Evolutionary conservation across 257 asterid genomes (phyloP).

Genomic region (Gynochthodes officinalis): DNA sequence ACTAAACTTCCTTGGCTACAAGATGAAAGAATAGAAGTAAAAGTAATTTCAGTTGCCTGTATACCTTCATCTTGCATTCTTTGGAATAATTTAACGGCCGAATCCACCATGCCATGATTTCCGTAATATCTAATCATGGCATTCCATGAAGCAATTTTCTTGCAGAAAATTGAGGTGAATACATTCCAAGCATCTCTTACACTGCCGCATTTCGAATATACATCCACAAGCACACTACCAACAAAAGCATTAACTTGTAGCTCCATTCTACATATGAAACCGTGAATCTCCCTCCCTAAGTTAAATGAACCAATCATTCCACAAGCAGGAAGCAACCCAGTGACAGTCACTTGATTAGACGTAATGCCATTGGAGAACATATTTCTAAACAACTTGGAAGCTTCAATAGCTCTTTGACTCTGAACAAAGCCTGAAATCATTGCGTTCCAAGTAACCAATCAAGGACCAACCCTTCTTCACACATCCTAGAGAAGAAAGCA

Average conservation of each 20-base stretch:
- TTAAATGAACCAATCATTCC: conserved; percentile 39
- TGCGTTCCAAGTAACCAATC: conserved; percentile 66
- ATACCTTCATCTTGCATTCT: conserved; percentile 42
- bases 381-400: conserved; percentile 33
- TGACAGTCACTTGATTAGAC: conserved; percentile 59
- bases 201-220: conserved; percentile 65
- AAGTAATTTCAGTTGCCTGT: conserved; percentile 47
- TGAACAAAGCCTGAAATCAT: conserved; percentile 60
- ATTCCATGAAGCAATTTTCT: conserved; percentile 55
- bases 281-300: conserved; percentile 54
- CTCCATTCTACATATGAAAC: conserved; percentile 38
- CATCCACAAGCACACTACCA: conserved; percentile 55
- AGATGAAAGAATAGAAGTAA: conserved; percentile 44
- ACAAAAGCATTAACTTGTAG: conserved; percentile 46
- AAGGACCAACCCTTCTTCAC: conserved; percentile 37
- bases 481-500: conserved; percentile 39
- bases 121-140: conserved; percentile 69
- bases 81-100: conserved; percentile 42
- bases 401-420: conserved; percentile 39
- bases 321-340: conserved; percentile 54
- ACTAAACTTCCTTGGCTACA: conserved; percentile 58
- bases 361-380: conserved; percentile 45
- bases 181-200: conserved; percentile 36
- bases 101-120: conserved; percentile 50
- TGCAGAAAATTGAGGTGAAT: conserved; percentile 32